Conservation (phyloP, 106 monocot species). For the Dactylorhiza incarnata region DNA sequence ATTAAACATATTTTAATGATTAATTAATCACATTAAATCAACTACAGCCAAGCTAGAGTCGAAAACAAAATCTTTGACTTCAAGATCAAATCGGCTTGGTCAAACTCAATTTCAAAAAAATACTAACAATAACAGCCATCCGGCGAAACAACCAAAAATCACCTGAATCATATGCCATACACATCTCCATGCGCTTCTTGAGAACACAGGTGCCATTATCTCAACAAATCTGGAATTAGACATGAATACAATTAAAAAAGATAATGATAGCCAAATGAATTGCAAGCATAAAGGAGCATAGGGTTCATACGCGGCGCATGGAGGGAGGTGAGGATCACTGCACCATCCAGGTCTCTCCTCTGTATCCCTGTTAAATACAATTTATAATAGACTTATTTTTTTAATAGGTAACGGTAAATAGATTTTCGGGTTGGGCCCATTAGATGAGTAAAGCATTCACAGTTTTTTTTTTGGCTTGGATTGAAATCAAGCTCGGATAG, state of each 20-base stretch:
- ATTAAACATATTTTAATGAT: neutral
- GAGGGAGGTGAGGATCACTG: conserved; percentile 38
- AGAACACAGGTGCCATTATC: conserved; percentile 76
- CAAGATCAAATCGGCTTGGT: no score
- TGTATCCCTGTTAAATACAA: conserved; percentile 22
- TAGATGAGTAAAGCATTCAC: no score
- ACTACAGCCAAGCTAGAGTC: neutral
- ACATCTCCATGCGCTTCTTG: conserved; percentile 68
- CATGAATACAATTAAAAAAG: neutral
- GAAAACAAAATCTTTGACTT: no score
- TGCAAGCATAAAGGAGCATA: neutral
- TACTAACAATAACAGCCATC: no score
- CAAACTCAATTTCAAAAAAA: no score
- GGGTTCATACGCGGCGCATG: conserved; percentile 46
- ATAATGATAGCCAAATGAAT: neutral
- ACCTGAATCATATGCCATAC: conserved; percentile 93
- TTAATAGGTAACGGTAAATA: neutral
- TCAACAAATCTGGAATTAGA: conserved; percentile 50
- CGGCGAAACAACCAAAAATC: neutral
- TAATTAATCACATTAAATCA: neutral
- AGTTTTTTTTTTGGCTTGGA: no score
- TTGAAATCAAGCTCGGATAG: no score
- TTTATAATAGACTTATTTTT: neutral
- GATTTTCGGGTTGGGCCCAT: no score
- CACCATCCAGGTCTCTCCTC: conserved; percentile 41